phyloP scores from a whole-genome alignment of 1,139 yeast genomes.

The Suhomyces wounanorum region DNA sequence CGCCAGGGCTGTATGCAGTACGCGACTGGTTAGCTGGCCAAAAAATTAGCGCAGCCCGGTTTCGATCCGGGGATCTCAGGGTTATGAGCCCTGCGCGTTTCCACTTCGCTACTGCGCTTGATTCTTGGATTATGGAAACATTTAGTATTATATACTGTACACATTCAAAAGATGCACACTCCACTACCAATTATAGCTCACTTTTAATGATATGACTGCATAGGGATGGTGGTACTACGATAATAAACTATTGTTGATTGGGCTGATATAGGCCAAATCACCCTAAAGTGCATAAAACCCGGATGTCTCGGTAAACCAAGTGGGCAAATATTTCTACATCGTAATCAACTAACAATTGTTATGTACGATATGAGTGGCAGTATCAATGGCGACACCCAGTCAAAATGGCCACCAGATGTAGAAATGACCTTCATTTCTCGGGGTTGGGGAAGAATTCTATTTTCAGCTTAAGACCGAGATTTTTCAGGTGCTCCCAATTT shows the following conservation, averaged over 20 bases:
- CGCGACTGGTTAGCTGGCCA: not conserved
- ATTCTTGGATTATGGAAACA: not conserved
- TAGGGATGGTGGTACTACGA: no score
- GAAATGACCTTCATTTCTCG: not conserved
- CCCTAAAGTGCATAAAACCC: no score
- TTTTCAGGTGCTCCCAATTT: not conserved
- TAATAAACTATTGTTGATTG: no score
- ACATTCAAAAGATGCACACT: no score
- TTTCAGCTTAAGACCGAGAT: not conserved
- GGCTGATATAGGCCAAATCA: no score
- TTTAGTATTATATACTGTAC: not conserved
- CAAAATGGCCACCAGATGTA: not conserved
- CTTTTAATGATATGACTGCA: no score
- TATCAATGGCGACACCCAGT: no score
- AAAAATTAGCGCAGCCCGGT: constrained; percentile 88
- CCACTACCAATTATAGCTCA: no score
- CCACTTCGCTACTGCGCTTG: constrained; percentile 97
- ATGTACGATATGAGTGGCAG: no score
- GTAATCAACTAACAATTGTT: no score
- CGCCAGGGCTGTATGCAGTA: constrained; percentile 5
- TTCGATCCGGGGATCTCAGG: constrained; percentile 99
- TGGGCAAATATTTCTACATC: no score
- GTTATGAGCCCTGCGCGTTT: constrained; percentile 99
- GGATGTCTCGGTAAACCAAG: no score
- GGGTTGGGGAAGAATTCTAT: not conserved